Conservation (phyloP, 2,329 filamentous ascomycete genomes). For the Paramyrothecium sp. region DNA sequence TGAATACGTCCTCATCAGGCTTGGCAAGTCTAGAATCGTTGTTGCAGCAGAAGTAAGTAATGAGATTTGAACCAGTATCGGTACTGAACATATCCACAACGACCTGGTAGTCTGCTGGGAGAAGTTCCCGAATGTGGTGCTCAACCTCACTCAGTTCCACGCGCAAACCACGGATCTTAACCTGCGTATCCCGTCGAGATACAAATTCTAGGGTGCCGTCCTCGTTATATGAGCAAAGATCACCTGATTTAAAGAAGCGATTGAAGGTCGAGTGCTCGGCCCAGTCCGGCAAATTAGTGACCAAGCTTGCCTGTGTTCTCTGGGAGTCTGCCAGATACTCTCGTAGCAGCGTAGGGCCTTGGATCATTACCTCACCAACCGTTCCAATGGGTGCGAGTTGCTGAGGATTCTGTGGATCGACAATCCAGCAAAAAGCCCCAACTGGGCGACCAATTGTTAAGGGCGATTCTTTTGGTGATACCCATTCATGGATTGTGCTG, state of each 20-base stretch:
- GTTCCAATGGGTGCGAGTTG: conserved; percentile 10
- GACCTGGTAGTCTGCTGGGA: conserved; percentile 3
- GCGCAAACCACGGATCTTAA: conserved; percentile 54
- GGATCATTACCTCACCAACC: conserved; percentile 14
- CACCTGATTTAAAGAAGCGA: conserved; percentile 18
- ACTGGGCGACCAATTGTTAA: conserved; percentile 7
- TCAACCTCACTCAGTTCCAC: conserved; percentile 37
- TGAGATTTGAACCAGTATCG: conserved; percentile 1
- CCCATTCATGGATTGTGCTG: conserved; percentile 5
- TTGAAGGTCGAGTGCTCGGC: conserved; percentile 10
- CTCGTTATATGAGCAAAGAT: conserved; percentile 19
- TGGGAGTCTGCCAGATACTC: conserved; percentile 18
- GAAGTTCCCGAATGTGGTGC: background rate
- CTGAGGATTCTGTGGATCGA: conserved; percentile 12
- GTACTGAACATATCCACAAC: conserved; percentile 1
- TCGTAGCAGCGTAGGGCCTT: conserved; percentile 15
- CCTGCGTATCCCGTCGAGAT: conserved; percentile 51
- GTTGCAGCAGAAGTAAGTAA: conserved; percentile 8
- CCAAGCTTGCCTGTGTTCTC: conserved; percentile 23
- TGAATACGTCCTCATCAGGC: background rate
- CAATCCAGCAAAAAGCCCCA: conserved; percentile 11
- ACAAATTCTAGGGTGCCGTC: conserved; percentile 38
- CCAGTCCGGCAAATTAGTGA: conserved; percentile 20
- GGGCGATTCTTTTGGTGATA: background rate
- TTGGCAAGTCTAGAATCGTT: background rate